Evolutionary conservation across 768 basidiomycete genomes (phyloP).

Genomic region (Naganishia onofrii): DNA sequence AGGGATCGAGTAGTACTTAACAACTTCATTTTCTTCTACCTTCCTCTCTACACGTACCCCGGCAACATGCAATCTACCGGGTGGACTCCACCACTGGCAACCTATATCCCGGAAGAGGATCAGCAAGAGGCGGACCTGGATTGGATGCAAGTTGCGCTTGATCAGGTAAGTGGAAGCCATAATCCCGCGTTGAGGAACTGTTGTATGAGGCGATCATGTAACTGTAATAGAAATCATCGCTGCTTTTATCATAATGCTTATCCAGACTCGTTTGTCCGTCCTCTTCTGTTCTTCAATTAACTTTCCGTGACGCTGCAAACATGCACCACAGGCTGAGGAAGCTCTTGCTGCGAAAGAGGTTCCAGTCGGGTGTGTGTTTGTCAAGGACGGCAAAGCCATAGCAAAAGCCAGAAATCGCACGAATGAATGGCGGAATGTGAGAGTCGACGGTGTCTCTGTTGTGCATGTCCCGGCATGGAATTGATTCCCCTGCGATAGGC

Average conservation of each 20-base stretch:
- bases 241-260: background rate
- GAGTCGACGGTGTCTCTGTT: constrained; percentile 33
- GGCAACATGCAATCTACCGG: constrained; percentile 5
- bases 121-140: constrained; percentile 53
- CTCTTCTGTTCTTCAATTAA: constrained; percentile 10
- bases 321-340: constrained; percentile 57
- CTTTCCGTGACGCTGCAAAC: too few relatives aligned
- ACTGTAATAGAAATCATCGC: constrained; percentile 25
- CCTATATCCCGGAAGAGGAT: constrained; percentile 50
- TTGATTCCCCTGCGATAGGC: constrained; percentile 59
- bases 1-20: too few relatives aligned
- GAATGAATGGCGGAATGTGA: constrained; percentile 86
- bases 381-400: constrained; percentile 71
- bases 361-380: constrained; percentile 94
- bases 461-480: background rate
- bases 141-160: constrained; percentile 82
- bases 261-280: constrained; percentile 1
- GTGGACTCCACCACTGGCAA: constrained; percentile 14
- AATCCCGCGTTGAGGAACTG: background rate
- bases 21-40: too few relatives aligned
- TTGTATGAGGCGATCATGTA: constrained; percentile 15
- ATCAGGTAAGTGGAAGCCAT: constrained; percentile 60
- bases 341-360: constrained; percentile 82
- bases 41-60: too few relatives aligned
- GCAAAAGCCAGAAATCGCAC: constrained; percentile 88